Conservation (phyloP, 2,329 filamentous ascomycete genomes). For the Immersiporthe knoxdaviesiana region DNA sequence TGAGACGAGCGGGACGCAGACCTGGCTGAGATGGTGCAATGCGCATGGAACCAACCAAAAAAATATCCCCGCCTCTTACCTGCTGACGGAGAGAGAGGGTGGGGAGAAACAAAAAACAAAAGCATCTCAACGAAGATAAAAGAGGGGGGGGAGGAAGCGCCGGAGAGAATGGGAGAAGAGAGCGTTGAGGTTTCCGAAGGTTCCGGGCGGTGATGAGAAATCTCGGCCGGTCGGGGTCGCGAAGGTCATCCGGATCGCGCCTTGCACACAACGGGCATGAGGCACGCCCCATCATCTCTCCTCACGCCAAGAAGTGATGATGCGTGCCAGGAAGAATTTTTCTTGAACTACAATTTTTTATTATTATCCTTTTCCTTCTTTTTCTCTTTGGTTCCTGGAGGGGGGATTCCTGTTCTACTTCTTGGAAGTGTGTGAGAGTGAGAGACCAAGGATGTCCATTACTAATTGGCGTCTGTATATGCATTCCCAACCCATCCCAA, state of each 20-base stretch:
- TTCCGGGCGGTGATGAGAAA: not conserved
- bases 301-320: not conserved
- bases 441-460: not conserved
- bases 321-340: not conserved
- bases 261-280: not conserved
- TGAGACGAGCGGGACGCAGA: not conserved
- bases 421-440: not conserved
- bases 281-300: not conserved
- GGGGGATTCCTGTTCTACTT: not conserved
- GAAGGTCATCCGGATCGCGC: not conserved
- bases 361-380: not conserved
- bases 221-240: conserved; percentile 2
- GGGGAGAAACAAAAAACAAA: not conserved
- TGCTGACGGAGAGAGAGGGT: too few relatives aligned
- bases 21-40: not conserved
- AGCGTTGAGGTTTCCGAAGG: not conserved
- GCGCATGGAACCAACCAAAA: not conserved
- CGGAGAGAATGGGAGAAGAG: not conserved
- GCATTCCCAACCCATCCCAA: not conserved
- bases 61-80: not conserved
- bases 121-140: not conserved
- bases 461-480: conserved; percentile 7
- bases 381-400: not conserved
- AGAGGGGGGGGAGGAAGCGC: not conserved
- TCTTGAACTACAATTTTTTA: not conserved